Base-by-base conservation (phyloP, 2,329 filamentous ascomycete species). In the Colletotrichum sp. region DNA sequence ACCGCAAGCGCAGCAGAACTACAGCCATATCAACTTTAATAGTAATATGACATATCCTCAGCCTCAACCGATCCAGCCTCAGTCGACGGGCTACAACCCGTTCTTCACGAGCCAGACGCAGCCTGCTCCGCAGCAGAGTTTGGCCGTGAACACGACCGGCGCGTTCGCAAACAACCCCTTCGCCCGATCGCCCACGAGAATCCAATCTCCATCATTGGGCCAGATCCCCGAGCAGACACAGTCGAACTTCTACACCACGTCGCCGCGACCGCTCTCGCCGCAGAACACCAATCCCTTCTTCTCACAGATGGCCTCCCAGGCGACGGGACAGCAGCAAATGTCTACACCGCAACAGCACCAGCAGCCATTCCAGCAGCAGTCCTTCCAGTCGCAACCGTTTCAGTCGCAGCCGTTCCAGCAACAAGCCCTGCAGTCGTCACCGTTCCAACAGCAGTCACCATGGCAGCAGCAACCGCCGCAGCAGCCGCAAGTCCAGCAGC, bases 161-260 rank as follows among this genome's bases (percentile, higher is more conserved):
- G 78, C 72, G 8, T 83, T 82, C 64, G 83, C 80, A 15, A 88
- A 84, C 79, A 90, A 90, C 72, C 89, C 89, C 1, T 90, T 89
- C 78, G 81, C 85, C 1, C 84, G 88, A 66, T 90, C 89, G 16
- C 89, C 88, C 6, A 89, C 87, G 4, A 82, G 86, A 76, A 88
- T 90, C 65, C 89, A 89, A 59, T 89, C 88, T 12, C 88, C 88
- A 15, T 82, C 84, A 6, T 84, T 90, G 5, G 86, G 85, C 3
- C 90, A 90, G 78, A 91, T 91, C 52, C 88, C 88, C 0, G 89
- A 91, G 78, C 88, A 90, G 79, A 81, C 84, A 15, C 88, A 90
- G 77, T 84, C 86, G 28, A 84, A 81, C 75, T 89, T 87, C 76
- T 85, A 86, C 48, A 77, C 80, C 57, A 82, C 78, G 24, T 69